Evolutionary conservation across 176 grass and related monocot species (phyloP).

Genomic region (Triticum dicoccoides): DNA sequence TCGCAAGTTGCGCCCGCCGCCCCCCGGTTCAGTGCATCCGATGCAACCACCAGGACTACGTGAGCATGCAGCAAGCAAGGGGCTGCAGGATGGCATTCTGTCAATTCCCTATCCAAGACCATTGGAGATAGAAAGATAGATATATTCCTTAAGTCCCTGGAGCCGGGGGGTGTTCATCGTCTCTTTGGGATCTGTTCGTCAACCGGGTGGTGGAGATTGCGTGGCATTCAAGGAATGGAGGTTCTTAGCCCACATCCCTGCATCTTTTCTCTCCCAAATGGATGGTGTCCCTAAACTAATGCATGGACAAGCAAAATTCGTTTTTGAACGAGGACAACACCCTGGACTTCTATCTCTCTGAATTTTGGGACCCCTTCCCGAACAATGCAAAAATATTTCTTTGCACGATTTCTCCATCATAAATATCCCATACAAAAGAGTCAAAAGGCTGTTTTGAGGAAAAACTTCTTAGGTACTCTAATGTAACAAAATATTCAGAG

Average conservation of each 20-base stretch:
- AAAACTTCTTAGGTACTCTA: too few relatives aligned
- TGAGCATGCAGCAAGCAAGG: conserved; percentile 24
- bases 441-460: too few relatives aligned
- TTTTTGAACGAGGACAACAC: too few relatives aligned
- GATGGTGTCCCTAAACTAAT: not conserved
- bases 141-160: conserved; percentile 44
- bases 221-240: conserved; percentile 33
- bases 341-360: not conserved
- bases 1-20: conserved; percentile 21
- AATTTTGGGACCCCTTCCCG: too few relatives aligned
- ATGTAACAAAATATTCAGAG: too few relatives aligned
- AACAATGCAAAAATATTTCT: too few relatives aligned
- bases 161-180: not conserved
- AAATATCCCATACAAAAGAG: too few relatives aligned
- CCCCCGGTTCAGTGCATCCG: not conserved
- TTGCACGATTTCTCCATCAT: too few relatives aligned
- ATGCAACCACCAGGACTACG: conserved; percentile 16
- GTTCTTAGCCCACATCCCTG: conserved; percentile 37
- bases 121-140: conserved; percentile 44
- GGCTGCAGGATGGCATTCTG: conserved; percentile 20
- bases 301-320: not conserved
- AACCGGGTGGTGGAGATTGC: conserved; percentile 22
- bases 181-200: conserved; percentile 45
- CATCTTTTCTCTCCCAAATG: conserved; percentile 7
- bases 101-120: conserved; percentile 49